These are phyloP conservation scores for Stentor coeruleus DNA, from an alignment of 73 alveolate species.

Conservation along the genomic window DNA sequence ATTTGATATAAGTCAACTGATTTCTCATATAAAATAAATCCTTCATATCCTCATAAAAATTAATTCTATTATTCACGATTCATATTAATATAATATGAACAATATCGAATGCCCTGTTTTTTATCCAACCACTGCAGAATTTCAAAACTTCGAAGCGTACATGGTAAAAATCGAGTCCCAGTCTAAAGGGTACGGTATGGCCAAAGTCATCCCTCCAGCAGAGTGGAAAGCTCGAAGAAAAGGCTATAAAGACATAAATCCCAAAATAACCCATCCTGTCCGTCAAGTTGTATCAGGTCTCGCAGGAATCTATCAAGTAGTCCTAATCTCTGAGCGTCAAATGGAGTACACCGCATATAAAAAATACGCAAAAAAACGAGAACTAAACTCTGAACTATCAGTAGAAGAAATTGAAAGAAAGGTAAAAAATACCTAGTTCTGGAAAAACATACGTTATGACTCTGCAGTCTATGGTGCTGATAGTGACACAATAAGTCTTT, in stretches of 20 bases:
- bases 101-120: constrained; percentile 60
- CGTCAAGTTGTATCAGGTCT: constrained; percentile 71
- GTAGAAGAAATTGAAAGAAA: constrained; percentile 61
- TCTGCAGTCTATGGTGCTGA: constrained; percentile 91
- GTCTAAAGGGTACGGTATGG: constrained; percentile 65
- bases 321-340: constrained; percentile 19
- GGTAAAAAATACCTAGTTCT: constrained; percentile 50
- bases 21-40: no score
- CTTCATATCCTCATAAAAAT: no score
- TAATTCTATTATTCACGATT: no score
- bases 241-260: constrained; percentile 52
- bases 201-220: constrained; percentile 83
- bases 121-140: constrained; percentile 67
- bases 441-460: constrained; percentile 71
- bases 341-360: constrained; percentile 36
- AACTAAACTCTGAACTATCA: constrained; percentile 36
- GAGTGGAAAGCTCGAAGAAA: constrained; percentile 69
- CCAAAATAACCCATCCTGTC: constrained; percentile 62
- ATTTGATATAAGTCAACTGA: no score
- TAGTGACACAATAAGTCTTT: constrained; percentile 42
- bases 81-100: no score
- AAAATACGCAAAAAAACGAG: constrained; percentile 45
- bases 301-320: constrained; percentile 62
- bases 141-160: constrained; percentile 50
- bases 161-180: constrained; percentile 59